Evolutionary conservation across 768 basidiomycete species (phyloP).

Genomic region (Suillus weaverae): DNA sequence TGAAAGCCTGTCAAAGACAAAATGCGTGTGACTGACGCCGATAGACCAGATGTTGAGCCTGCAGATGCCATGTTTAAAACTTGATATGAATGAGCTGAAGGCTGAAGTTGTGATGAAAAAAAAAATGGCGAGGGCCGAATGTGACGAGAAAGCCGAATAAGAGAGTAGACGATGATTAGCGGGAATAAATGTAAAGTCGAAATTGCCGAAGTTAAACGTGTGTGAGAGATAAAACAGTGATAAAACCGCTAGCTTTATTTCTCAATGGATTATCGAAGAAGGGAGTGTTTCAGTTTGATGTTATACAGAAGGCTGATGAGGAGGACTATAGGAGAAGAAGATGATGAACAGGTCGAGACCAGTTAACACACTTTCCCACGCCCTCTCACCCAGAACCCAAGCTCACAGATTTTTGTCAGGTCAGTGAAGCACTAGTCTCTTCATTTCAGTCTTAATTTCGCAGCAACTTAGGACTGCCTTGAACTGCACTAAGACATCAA

Average conservation of each 20-base stretch:
- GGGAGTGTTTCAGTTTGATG: conserved; percentile 30
- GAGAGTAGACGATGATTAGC: conserved; percentile 12
- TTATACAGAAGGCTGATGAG: conserved; percentile 30
- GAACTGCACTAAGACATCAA: neutral
- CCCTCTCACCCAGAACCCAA: neutral
- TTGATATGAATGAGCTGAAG: conserved; percentile 2
- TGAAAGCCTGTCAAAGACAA: conserved; percentile 90
- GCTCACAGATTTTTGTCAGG: neutral
- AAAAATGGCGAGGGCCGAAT: conserved; percentile 13
- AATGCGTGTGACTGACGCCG: conserved; percentile 95
- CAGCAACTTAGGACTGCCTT: neutral
- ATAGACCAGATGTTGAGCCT: conserved; percentile 70
- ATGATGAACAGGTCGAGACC: neutral
- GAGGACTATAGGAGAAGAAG: conserved; percentile 18
- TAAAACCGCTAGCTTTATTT: conserved; percentile 9
- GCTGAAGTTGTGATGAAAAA: conserved; percentile 10
- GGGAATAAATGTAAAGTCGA: conserved; percentile 16
- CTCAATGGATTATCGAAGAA: conserved; percentile 15
- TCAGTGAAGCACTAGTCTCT: neutral
- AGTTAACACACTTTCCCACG: neutral
- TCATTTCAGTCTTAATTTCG: neutral
- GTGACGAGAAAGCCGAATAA: conserved; percentile 18
- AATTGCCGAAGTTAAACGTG: conserved; percentile 33
- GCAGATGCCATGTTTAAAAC: conserved; percentile 52
- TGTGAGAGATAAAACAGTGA: conserved; percentile 10